Evolutionary conservation across 345 rosid genomes (phyloP).

Genomic region (Gossypium longicalyx): DNA sequence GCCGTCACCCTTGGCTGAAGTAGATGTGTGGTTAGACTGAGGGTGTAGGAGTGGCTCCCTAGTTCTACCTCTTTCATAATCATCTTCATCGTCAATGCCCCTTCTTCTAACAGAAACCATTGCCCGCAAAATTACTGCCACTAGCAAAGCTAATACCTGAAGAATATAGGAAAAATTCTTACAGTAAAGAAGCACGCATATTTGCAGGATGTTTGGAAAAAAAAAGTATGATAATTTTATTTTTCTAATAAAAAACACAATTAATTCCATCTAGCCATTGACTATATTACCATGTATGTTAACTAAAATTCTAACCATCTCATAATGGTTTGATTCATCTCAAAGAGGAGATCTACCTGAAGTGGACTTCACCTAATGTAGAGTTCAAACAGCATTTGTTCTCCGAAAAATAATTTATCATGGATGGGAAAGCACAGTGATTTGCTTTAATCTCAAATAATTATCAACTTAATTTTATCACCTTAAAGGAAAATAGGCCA

Average conservation of each 20-base stretch:
- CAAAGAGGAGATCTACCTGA: background rate
- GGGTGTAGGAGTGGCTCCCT: constrained; percentile 71
- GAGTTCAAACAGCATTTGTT: background rate
- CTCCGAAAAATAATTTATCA: background rate
- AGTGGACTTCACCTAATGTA: background rate
- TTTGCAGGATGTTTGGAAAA: background rate
- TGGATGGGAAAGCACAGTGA: constrained; percentile 1
- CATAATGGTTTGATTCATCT: background rate
- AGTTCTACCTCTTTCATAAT: constrained; percentile 58
- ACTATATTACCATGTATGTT: background rate
- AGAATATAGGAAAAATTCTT: constrained; percentile 12
- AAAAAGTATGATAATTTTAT: background rate
- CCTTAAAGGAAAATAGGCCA: background rate
- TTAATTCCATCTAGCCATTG: background rate
- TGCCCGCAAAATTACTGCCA: constrained; percentile 69
- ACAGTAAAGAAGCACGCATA: background rate
- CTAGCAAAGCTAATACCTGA: constrained; percentile 63
- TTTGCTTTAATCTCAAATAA: background rate
- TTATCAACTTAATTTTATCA: background rate
- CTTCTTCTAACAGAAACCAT: constrained; percentile 50
- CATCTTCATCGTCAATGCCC: constrained; percentile 52
- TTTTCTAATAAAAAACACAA: background rate
- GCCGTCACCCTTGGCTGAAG: constrained; percentile 38
- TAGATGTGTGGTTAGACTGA: constrained; percentile 53
- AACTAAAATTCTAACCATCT: background rate